A percentile compares a stretch with the other conserved stretches of the same genome.
Conservation (phyloP, 345 rosid species). For the Pelargonium nanum region DNA sequence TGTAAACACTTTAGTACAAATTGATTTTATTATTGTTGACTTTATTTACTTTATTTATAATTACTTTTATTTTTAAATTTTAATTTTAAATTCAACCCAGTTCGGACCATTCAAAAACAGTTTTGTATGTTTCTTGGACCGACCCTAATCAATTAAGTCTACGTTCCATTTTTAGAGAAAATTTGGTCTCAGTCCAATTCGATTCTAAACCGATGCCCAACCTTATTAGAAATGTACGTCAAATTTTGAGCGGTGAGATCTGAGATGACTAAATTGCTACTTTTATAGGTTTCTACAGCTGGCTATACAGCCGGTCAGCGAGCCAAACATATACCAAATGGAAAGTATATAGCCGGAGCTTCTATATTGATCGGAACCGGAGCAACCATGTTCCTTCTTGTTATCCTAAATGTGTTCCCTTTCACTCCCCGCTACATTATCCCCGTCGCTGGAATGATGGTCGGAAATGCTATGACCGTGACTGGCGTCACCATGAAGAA, state of each 20-base stretch:
- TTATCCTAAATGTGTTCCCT: conserved; percentile 65
- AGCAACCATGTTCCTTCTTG: conserved; percentile 56
- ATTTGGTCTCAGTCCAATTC: neutral
- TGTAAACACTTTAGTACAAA: neutral
- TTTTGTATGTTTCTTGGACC: no score
- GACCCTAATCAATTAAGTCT: no score
- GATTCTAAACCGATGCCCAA: no score
- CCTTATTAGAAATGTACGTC: no score
- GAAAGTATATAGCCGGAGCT: conserved; percentile 60
- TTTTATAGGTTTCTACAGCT: conserved; percentile 53
- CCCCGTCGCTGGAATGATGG: conserved; percentile 91
- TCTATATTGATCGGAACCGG: conserved; percentile 62
- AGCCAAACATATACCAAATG: conserved; percentile 74
- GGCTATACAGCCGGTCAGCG: conserved; percentile 83
- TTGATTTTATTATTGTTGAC: neutral
- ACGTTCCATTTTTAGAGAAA: no score
- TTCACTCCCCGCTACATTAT: conserved; percentile 87
- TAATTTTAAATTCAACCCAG: no score
- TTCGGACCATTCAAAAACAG: no score
- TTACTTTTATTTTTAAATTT: no score
- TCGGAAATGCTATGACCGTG: conserved; percentile 87
- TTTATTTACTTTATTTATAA: no score
- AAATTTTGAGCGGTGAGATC: neutral
- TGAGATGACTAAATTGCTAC: neutral
- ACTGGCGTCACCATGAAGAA: conserved; percentile 94